Base-by-base conservation (phyloP, 495 filamentous ascomycete genomes). In the Trichoderma parareesei region DNA sequence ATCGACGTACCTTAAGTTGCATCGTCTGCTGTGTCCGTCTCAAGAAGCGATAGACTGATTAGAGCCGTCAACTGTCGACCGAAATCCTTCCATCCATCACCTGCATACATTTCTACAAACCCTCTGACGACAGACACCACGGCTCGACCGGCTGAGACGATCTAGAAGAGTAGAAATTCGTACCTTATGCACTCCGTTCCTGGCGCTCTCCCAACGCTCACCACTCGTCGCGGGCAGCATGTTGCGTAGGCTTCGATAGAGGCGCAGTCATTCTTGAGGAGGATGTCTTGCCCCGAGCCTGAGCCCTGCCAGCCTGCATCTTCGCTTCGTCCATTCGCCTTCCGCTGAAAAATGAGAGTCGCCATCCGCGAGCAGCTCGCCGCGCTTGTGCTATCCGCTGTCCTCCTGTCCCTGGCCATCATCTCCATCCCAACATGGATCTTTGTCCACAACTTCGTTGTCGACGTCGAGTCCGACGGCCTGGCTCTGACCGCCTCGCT, bases 361-460 rank as follows among this genome's bases (percentile, higher is more conserved):
- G 86, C 89, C 33, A 95, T 95, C 71, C 82, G 90, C 66, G 86
- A 90, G 77, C 91, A 95, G 81, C 79, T 95, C 63, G 90, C 82
- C 65, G 80, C 87, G 73, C 81, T 93, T 49, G 88, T 92, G 69
- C 75, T 92, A 53, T 70, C 91, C 61, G 84, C 87, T 40, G 84
- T 89, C 14, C 77, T 92, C 43, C 75, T 88, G 62, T 82, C 87
- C 35, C 81, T 93, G 46, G 84, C 84, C 42, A 72, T 81, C 60
- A 69, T 82, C 61, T 74, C 79, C 20, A 75, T 79, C 38, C 79
- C 76, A 38, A 76, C 73, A 74, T 89, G 90, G 90, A 76, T 88
- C 63, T 91, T 86, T 62, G 91, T 89, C 66, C 87, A 90, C 72
- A 79, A 82, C 62, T 91, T 92, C 67, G 87, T 94, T 38, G 75